These are phyloP conservation scores for Pharnaceum exiguum DNA, from an alignment of 148 eudicot genomes.

Conservation along the genomic window DNA sequence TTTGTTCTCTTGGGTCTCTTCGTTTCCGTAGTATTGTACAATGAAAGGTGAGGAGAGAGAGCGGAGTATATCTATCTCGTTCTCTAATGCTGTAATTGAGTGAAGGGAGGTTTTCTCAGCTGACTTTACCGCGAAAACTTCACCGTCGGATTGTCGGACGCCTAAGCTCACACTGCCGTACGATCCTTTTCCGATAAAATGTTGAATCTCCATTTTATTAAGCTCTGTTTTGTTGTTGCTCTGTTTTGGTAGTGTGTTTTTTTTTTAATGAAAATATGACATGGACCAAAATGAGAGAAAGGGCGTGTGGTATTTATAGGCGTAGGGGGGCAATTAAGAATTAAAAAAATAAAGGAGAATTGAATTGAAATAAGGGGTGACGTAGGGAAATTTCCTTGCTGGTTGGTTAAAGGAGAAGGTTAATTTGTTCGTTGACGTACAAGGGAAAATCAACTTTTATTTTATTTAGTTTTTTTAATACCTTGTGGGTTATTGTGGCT, in stretches of 20 bases:
- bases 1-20: constrained; percentile 29
- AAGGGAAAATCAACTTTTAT: constrained; percentile 5
- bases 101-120: constrained; percentile 19
- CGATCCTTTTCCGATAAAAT: constrained; percentile 62
- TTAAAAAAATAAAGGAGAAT: neutral
- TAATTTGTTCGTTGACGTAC: constrained; percentile 25
- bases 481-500: no score
- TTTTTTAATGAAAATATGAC: constrained; percentile 12
- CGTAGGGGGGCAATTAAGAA: neutral
- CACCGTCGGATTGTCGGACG: constrained; percentile 28
- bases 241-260: neutral
- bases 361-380: constrained; percentile 10
- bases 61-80: constrained; percentile 47
- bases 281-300: constrained; percentile 16
- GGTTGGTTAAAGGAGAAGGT: constrained; percentile 27
- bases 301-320: constrained; percentile 28
- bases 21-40: constrained; percentile 48
- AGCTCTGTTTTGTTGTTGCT: neutral
- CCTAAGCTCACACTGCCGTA: constrained; percentile 54
- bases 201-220: neutral
- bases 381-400: constrained; percentile 16
- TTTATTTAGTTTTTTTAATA: no score
- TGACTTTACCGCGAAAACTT: constrained; percentile 64
- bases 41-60: constrained; percentile 48
- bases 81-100: constrained; percentile 40